phyloP scores from a whole-genome alignment of 139 green algal genomes.

The Tetraselmis chui region DNA sequence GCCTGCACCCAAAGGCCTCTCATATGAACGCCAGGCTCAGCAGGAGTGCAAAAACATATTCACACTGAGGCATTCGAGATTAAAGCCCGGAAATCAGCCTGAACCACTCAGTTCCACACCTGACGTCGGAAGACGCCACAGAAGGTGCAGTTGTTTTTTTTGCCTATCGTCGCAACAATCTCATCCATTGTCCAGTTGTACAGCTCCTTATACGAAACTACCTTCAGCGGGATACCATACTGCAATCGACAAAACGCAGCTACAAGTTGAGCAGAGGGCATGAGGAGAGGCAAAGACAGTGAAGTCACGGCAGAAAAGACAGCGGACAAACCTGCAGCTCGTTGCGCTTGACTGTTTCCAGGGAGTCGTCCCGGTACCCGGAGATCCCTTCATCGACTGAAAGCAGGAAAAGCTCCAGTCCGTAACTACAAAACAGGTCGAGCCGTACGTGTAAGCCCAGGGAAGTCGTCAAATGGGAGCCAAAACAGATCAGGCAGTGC shows the following conservation, averaged over 20 bases:
- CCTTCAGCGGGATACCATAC: conserved; percentile 63
- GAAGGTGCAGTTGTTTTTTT: conserved; percentile 96
- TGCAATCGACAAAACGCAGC: background rate
- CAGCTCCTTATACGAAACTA: conserved; percentile 91
- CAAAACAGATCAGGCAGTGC: background rate
- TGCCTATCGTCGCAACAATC: conserved; percentile 88
- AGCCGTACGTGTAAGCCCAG: background rate
- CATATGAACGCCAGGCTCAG: no score
- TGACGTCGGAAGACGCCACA: conserved; percentile 89
- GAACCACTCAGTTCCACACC: no score
- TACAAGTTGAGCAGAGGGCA: background rate
- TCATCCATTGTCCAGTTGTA: conserved; percentile 99
- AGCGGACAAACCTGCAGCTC: conserved; percentile 45
- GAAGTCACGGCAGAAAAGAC: background rate
- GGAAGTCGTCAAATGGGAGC: background rate
- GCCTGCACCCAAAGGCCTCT: conserved; percentile 71
- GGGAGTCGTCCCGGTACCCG: conserved; percentile 90
- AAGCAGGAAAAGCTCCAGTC: conserved; percentile 90
- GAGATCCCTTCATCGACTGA: conserved; percentile 96
- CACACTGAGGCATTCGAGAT: no score
- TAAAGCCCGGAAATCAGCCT: no score
- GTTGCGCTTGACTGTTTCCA: conserved; percentile 94
- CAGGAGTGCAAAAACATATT: no score
- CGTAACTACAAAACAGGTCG: conserved; percentile 57
- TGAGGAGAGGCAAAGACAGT: background rate